Base-by-base conservation (phyloP, 805 yeast species). In the Suhomyces vadensis region DNA sequence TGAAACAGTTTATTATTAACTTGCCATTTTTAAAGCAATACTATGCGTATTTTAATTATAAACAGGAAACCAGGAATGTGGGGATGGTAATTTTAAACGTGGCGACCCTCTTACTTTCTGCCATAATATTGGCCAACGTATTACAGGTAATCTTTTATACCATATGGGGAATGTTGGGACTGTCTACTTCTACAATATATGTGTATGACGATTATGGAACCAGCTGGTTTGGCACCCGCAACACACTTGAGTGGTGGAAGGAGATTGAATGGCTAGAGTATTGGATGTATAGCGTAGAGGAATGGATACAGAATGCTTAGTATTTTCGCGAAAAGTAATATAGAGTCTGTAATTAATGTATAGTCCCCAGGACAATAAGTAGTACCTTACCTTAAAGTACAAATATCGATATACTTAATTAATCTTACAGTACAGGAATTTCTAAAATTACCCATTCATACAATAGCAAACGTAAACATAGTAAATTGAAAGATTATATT, bases 21-120 rank as follows among this genome's bases (percentile, higher is more conserved):
- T 42, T 67, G 19, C 73, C 73, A 3, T 51, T 65, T 33, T 41
- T 66, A 10, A 62, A 59, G 39, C 70, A 67, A 41, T 60, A 60
- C 41, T 55, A 56, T 37, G 45, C 49, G 35, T 61, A 48, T 35
- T 55, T 46, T 47, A 55, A 55, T 37, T 67, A 64, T 35, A 56
- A 54, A 39, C 48, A 59, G 31, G 61, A 54, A 10, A 56, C 54
- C 16, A 37, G 26, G 39, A 51, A 47, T 27, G 19, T 42, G 8
- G 63, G 61, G 14, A 27, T 54, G 13, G 19, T 58, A 5, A 13
- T 63, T 3, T 27, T 63, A 9, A 61, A 63, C 38, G 33, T 53
- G 6, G 20, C 57, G 6, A 47, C 64, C 9, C 39, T 67, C n/a
- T 17, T 63, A 2, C 37, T 60, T 11, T 43, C 63, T 1, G 47